phyloP scores from a whole-genome alignment of 352 stramenopile genomes.

The Globisporangium nagaii region DNA sequence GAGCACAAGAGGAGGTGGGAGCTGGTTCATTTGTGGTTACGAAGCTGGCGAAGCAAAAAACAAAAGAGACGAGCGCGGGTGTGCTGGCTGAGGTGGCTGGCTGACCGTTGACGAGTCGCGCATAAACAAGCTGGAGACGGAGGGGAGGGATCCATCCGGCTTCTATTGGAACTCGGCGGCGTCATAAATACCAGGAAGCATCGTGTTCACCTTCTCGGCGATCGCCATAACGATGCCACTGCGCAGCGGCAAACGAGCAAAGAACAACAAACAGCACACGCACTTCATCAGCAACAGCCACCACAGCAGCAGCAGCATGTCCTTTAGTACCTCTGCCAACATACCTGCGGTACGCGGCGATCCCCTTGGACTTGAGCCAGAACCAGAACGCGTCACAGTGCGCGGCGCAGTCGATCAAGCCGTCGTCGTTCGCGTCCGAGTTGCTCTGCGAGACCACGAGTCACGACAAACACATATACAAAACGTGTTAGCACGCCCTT shows the following conservation, averaged over 20 bases:
- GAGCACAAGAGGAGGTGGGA: no score
- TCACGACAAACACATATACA: conserved; percentile 4
- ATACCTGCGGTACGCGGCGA: conserved; percentile 90
- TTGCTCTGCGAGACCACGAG: conserved; percentile 32
- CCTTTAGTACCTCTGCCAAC: neutral
- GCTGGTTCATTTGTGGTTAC: no score
- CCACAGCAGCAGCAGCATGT: no score
- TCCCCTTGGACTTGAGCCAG: conserved; percentile 94
- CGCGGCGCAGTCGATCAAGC: conserved; percentile 88
- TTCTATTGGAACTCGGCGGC: conserved; percentile 90
- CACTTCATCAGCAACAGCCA: neutral
- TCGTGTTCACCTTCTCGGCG: conserved; percentile 96
- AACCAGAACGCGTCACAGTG: conserved; percentile 97
- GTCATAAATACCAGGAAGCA: conserved; percentile 97
- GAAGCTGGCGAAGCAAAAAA: neutral
- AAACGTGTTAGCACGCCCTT: no score
- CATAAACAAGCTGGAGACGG: conserved; percentile 20
- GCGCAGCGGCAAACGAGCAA: conserved; percentile 1
- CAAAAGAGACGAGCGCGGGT: neutral
- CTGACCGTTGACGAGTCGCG: neutral
- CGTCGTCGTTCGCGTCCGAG: conserved; percentile 85
- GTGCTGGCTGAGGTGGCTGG: no score
- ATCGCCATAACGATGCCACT: conserved; percentile 97
- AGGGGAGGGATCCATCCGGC: neutral
- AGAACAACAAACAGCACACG: neutral